phyloP scores from a whole-genome alignment of 495 filamentous ascomycete genomes.

The Diplogelasinospora grovesii region DNA sequence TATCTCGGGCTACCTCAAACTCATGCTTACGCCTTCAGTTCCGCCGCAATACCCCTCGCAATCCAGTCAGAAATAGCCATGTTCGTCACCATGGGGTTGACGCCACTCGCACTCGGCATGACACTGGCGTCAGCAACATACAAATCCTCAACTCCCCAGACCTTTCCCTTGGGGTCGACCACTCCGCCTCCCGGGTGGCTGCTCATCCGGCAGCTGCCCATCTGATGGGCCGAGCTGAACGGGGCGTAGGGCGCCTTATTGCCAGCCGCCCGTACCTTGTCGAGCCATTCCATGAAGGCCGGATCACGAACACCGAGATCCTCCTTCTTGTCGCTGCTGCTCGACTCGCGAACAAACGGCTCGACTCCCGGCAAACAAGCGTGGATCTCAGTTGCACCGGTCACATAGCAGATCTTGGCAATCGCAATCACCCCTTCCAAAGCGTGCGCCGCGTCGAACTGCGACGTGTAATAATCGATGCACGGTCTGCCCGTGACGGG shows the following conservation, averaged over 20 bases:
- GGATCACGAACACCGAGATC: constrained; percentile 57
- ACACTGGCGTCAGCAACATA: constrained; percentile 84
- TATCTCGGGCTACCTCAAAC: too few relatives aligned
- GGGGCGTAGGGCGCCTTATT: constrained; percentile 42
- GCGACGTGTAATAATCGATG: constrained; percentile 61
- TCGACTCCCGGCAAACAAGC: constrained; percentile 51
- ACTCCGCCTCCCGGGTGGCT: constrained; percentile 53
- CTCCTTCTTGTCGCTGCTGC: constrained; percentile 15
- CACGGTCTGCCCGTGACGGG: constrained; percentile 55
- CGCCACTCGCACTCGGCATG: constrained; percentile 82
- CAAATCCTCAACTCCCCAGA: constrained; percentile 68
- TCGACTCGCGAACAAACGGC: constrained; percentile 54
- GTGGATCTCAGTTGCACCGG: constrained; percentile 73
- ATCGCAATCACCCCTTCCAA: constrained; percentile 64
- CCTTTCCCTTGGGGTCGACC: constrained; percentile 65
- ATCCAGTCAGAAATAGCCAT: constrained; percentile 77
- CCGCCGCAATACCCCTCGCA: too few relatives aligned
- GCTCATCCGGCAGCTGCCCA: constrained; percentile 86
- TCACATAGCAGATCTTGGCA: constrained; percentile 68
- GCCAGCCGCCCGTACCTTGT: constrained; percentile 41
- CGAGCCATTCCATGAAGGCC: constrained; percentile 62
- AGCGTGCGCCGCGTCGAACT: constrained; percentile 61
- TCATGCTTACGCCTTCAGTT: too few relatives aligned
- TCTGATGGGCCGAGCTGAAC: constrained; percentile 70
- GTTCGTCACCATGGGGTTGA: constrained; percentile 89